Evolutionary conservation across 495 filamentous ascomycete genomes (phyloP), one percentile per base, ranked within the genome.

Genomic region (Venustampulla echinocandica): DNA sequence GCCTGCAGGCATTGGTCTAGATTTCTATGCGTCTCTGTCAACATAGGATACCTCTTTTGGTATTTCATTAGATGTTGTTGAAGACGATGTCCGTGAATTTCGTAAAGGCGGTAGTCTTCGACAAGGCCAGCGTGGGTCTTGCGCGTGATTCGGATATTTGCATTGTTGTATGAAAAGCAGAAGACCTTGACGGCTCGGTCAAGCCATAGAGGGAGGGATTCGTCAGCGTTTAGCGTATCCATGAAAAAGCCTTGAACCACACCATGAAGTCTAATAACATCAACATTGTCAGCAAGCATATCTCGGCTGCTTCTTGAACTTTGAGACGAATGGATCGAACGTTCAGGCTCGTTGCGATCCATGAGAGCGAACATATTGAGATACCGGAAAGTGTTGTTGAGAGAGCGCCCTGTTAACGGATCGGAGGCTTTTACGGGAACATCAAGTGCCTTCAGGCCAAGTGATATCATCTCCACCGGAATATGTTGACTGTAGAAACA

Each of bases 181-280:
- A 81, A 79, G 15, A 87, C 65, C 1, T 64, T 63, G 4, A 73
- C 69, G 10, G 80, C 77, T 28, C 77, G 65, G 43, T 79, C 69
- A 18, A 87, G 63, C 80, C 81, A 87, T 15, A 74, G 76, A n/a
- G 70, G 63, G 5, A 74, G 62, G 18, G 81, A 68, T 9, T 70
- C 67, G 27, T 78, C 70, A 42, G 75, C 71, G 17, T 71, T 70
- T 3, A 92, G 63, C 18, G 76, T 72, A 54, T 87, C 82, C 14
- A 83, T 75, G 48, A 85, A 87, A 44, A 89, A 88, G 0, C 76
- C 81, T 56, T 90, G 87, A 4, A 89, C 82, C 1, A 90, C 84
- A 24, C 76, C 81, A 58, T 89, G 85, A 33, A 90, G 71, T 24
- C 82, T 79, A 24, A 90, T 70, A 25, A 88, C 72, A 42, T 89